phyloP scores from a whole-genome alignment of 2,329 filamentous ascomycete genomes.

The Laburnicola sp. region DNA sequence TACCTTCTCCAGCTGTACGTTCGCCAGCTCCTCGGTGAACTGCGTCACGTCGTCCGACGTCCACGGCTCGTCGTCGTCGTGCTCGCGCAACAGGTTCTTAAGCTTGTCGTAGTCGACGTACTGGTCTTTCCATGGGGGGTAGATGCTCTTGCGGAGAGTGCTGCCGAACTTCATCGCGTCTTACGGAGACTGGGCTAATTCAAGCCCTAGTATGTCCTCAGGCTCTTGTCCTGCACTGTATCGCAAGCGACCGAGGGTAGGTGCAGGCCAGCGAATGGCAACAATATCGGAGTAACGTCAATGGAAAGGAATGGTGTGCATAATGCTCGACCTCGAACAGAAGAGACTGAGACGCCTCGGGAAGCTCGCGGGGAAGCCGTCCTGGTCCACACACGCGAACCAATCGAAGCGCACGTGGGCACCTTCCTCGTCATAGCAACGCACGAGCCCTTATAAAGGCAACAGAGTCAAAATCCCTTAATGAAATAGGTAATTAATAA shows the following conservation, averaged over 20 bases:
- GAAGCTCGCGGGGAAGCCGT: conserved; percentile 9
- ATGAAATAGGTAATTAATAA: too few species aligned
- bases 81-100: conserved; percentile 82
- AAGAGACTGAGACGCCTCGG: conserved; percentile 2
- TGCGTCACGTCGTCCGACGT: conserved; percentile 90
- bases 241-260: not conserved
- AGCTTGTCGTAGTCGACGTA: conserved; percentile 97
- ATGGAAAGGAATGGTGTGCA: not conserved
- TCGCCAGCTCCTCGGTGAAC: conserved; percentile 94
- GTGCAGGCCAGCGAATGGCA: not conserved
- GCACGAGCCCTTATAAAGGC: not conserved
- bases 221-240: too few species aligned
- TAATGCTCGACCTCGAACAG: not conserved
- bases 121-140: conserved; percentile 85
- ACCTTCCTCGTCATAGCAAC: conserved; percentile 10
- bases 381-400: conserved; percentile 7
- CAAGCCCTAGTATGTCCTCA: too few species aligned
- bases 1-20: conserved; percentile 93
- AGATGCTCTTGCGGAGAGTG: conserved; percentile 77
- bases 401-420: conserved; percentile 18
- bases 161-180: conserved; percentile 86
- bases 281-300: not conserved
- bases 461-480: too few species aligned
- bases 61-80: conserved; percentile 67
- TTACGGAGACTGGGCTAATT: not conserved